Evolutionary conservation across 306 rosid genomes (phyloP).

Genomic region (Casuarina equisetifolia): DNA sequence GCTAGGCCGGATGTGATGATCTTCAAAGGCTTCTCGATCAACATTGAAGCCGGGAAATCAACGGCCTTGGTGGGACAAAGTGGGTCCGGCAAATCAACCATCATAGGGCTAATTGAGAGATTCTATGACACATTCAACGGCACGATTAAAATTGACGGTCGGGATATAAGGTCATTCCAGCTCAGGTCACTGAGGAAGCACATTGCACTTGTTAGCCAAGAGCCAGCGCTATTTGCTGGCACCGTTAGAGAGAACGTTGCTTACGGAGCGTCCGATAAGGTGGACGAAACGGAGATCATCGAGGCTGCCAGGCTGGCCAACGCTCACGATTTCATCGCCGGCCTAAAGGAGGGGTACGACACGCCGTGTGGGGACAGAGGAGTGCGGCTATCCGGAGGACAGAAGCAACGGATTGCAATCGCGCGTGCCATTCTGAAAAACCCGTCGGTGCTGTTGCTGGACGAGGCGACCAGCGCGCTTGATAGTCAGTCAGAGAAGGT

Average conservation of each 20-base stretch:
- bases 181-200: constrained; percentile 62
- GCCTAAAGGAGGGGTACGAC: constrained; percentile 66
- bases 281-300: constrained; percentile 55
- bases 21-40: constrained; percentile 69
- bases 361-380: constrained; percentile 86
- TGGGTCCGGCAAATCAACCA: constrained; percentile 88
- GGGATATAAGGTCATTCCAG: constrained; percentile 57
- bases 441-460: constrained; percentile 61
- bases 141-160: constrained; percentile 50
- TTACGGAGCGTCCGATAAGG: constrained; percentile 45
- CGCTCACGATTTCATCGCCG: constrained; percentile 81
- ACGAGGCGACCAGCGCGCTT: constrained; percentile 87
- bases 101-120: constrained; percentile 73
- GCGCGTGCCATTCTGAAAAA: constrained; percentile 80
- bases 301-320: constrained; percentile 77
- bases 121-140: constrained; percentile 81
- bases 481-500: constrained; percentile 80
- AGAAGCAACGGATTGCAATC: constrained; percentile 88
- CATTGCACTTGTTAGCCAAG: constrained; percentile 85
- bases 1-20: constrained; percentile 68
- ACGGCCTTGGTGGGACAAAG: constrained; percentile 86
- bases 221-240: constrained; percentile 72
- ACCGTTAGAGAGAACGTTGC: constrained; percentile 69
- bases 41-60: constrained; percentile 68
- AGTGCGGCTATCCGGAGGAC: constrained; percentile 82